These are phyloP conservation scores for Rutidosis leptorrhynchoides DNA, from an alignment of 129 eudicot genomes.

Conservation along the genomic window DNA sequence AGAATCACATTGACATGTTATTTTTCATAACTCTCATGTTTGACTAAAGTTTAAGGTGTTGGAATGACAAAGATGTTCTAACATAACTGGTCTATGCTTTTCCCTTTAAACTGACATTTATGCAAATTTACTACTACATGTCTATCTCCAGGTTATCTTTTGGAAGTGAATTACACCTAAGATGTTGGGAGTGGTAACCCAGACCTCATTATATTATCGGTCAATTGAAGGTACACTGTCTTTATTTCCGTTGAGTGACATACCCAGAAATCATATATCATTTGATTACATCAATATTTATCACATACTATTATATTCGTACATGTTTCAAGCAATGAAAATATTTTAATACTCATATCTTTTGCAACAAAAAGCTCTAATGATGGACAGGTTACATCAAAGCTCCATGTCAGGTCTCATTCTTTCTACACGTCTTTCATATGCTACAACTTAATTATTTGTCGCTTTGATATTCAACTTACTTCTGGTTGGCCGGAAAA, in stretches of 20 bases:
- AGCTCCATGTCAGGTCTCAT: conserved; percentile 82
- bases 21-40: too few species aligned
- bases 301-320: conserved; percentile 19
- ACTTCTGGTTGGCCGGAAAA: too few species aligned
- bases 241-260: conserved; percentile 5
- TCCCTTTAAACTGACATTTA: not conserved
- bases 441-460: too few species aligned
- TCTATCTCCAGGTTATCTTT: conserved; percentile 61
- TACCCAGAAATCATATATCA: not conserved
- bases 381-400: conserved; percentile 88
- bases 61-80: too few species aligned
- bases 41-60: too few species aligned
- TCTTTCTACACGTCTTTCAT: conserved; percentile 5
- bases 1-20: too few species aligned
- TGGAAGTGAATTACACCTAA: conserved; percentile 97
- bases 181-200: conserved; percentile 94
- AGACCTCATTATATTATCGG: conserved; percentile 89
- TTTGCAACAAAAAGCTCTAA: too few species aligned
- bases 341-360: conserved; percentile 78
- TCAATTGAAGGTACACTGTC: conserved; percentile 72
- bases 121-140: not conserved
- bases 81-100: too few species aligned
- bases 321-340: conserved; percentile 90
- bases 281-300: conserved; percentile 5
- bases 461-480: not conserved